Evolutionary conservation across 129 eudicot genomes (phyloP).

Genomic region (Sambucus nigra): DNA sequence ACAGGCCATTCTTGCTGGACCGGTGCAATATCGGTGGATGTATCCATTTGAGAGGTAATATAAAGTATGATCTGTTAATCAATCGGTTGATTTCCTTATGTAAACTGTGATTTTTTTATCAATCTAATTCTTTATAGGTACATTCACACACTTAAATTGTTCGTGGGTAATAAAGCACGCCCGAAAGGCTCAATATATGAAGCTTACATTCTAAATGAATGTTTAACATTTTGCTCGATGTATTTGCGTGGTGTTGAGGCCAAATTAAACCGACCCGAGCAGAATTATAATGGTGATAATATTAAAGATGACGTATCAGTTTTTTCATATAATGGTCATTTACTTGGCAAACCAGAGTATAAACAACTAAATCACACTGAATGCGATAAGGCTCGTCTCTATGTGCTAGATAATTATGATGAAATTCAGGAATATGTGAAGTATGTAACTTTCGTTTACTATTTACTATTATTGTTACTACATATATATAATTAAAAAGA

Average conservation of each 20-base stretch:
- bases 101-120: background rate
- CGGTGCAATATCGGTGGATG: background rate
- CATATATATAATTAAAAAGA: too few species aligned
- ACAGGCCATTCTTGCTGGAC: background rate
- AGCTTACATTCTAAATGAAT: background rate
- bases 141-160: background rate
- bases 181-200: background rate
- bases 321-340: background rate
- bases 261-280: background rate
- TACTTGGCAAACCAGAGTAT: background rate
- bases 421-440: background rate
- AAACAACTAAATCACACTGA: background rate
- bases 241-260: background rate
- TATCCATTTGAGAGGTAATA: background rate
- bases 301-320: background rate
- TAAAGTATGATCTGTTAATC: too few species aligned
- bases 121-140: background rate
- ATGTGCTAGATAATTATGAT: background rate
- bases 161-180: background rate
- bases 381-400: background rate
- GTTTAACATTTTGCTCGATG: background rate
- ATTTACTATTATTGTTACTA: too few species aligned
- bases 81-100: background rate
- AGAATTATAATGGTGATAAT: background rate
- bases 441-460: too few species aligned